Evolutionary conservation across 2,329 filamentous ascomycete genomes (phyloP).

Genomic region (Knufia fluminis): DNA sequence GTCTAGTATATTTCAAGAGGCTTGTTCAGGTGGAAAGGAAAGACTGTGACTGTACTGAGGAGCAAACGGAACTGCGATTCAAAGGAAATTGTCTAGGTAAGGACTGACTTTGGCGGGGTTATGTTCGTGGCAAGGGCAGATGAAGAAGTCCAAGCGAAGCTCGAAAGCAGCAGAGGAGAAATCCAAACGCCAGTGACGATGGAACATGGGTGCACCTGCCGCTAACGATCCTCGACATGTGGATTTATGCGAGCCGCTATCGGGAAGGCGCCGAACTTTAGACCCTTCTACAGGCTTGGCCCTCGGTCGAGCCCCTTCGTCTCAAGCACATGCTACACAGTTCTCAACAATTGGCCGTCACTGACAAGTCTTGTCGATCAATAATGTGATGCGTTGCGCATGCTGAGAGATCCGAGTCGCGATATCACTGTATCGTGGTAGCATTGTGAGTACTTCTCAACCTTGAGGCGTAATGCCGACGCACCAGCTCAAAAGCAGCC

Average conservation of each 20-base stretch:
- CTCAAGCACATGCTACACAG: too few species aligned
- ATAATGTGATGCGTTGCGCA: too few species aligned
- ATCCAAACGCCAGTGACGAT: conserved; percentile 1
- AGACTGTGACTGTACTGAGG: not conserved
- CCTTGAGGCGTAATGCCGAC: too few species aligned
- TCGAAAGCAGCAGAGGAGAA: not conserved
- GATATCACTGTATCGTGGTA: too few species aligned
- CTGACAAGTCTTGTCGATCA: too few species aligned
- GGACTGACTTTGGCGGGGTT: conserved; percentile 11
- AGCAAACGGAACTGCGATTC: too few species aligned
- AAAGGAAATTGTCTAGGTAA: conserved; percentile 12
- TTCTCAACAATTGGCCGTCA: too few species aligned
- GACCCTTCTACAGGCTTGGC: not conserved
- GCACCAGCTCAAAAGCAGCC: too few species aligned
- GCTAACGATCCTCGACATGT: not conserved
- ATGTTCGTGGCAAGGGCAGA: conserved; percentile 2
- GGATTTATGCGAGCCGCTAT: not conserved
- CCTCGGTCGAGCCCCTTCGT: not conserved
- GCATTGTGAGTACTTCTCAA: too few species aligned
- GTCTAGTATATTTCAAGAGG: too few species aligned
- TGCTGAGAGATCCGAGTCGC: too few species aligned
- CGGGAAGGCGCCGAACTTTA: not conserved
- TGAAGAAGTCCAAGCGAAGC: not conserved
- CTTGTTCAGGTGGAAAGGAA: not conserved
- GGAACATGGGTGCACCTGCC: not conserved